These are phyloP conservation scores for Pseudogymnoascus sp. DNA, from an alignment of 2,329 filamentous ascomycete species.

Conservation along the genomic window DNA sequence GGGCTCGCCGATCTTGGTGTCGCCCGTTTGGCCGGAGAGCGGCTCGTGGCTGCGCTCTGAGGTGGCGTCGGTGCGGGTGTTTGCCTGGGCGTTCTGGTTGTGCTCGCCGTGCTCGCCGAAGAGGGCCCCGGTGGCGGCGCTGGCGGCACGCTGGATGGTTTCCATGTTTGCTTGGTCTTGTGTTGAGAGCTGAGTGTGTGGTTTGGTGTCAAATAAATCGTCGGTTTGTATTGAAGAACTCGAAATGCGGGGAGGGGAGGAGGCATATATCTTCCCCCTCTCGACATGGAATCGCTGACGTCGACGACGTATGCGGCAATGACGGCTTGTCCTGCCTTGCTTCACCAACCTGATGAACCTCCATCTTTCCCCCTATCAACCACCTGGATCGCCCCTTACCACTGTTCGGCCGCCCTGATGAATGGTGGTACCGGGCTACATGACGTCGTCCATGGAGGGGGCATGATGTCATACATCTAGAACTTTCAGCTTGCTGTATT, in stretches of 20 bases:
- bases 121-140: not conserved
- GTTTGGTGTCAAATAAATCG: too few species aligned
- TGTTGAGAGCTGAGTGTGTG: too few species aligned
- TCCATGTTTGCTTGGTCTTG: not conserved
- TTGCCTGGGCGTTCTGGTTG: not conserved
- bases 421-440: not conserved
- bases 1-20: slow-evolving; percentile 60
- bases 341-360: not conserved
- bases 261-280: not conserved
- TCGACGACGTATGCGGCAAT: not conserved
- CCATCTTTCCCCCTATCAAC: not conserved
- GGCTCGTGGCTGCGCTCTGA: slow-evolving; percentile 45
- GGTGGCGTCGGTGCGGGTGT: not conserved
- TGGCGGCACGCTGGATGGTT: not conserved
- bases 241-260: not conserved
- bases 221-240: not conserved
- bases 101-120: not conserved
- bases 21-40: slow-evolving; percentile 59
- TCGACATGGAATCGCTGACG: not conserved
- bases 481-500: not conserved
- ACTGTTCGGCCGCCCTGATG: not conserved
- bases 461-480: not conserved
- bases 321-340: not conserved
- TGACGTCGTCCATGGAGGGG: not conserved
- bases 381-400: not conserved